Percentiles rank a stretch among this genome's conserved stretches.
phyloP scores from a whole-genome alignment of 2,329 filamentous ascomycete genomes.

The Fusarium sp. region DNA sequence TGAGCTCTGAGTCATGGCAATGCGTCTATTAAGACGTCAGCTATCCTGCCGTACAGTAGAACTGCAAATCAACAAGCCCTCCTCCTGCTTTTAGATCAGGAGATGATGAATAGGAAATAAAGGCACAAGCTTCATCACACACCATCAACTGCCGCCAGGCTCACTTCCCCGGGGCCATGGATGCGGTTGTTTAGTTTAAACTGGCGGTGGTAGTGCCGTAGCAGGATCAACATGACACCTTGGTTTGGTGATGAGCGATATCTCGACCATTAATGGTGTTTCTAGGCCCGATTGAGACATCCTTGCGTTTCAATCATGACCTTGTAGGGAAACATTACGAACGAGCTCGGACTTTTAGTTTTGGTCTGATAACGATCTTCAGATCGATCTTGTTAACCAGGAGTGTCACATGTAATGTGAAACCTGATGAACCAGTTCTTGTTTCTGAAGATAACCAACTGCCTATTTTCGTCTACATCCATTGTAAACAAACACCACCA shows the following conservation, averaged over 20 bases:
- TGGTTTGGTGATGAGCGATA: constrained; percentile 26
- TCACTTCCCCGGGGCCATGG: constrained; percentile 41
- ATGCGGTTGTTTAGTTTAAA: constrained; percentile 29
- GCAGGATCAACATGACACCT: constrained; percentile 30
- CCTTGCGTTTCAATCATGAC: constrained; percentile 33
- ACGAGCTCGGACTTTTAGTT: constrained; percentile 36
- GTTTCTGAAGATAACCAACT: constrained; percentile 3
- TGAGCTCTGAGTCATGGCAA: constrained; percentile 42
- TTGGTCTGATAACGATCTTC: constrained; percentile 38
- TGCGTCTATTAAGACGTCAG: constrained; percentile 39
- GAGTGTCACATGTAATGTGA: constrained; percentile 33
- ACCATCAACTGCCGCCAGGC: constrained; percentile 40
- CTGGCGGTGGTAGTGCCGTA: constrained; percentile 13
- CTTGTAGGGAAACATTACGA: constrained; percentile 33
- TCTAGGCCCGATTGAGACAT: constrained; percentile 39
- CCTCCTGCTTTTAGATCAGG: constrained; percentile 26
- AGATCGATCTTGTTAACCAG: constrained; percentile 22
- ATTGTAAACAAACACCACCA: neutral
- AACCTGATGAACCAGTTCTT: constrained; percentile 2
- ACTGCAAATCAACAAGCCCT: constrained; percentile 34
- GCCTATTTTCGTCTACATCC: neutral
- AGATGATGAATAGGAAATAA: constrained; percentile 18
- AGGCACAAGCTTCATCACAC: constrained; percentile 24
- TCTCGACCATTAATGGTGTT: constrained; percentile 22
- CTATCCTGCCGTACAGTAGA: constrained; percentile 30